Evolutionary conservation across 75 land plant species (phyloP), one percentile per base, ranked within the genome.

Genomic region (Larix kaempferi): DNA sequence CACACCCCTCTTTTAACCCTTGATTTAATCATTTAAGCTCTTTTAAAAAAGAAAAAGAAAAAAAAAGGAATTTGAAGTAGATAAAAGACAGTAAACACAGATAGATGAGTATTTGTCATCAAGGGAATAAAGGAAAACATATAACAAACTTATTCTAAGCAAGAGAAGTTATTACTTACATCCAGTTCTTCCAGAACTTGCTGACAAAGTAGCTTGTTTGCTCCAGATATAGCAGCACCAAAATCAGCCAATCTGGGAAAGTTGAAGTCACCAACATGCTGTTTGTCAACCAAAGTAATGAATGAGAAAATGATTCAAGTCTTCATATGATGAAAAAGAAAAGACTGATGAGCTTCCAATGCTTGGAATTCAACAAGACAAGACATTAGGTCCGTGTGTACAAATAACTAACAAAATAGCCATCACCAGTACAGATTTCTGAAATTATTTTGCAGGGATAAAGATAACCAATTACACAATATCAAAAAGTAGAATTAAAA

Each of bases 211-310:
- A 86, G 82, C 83, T 91, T 95, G 79, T 93, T 95, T 59, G 91
- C 96, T 39, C 94, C 93, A 61, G 96, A 94, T 67, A 95, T 88
- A 64, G 98, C 98, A 79, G 98, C 89, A 57, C 98, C 96, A 87
- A 95, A 95, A 86, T 95, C 98, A 14, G 98, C 98, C 83, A 95
- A 78, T 73, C 93, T 90, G 49, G 96, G 86, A 77, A 80, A 95
- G 75, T 83, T 93, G 78, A 95, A 92, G 41, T 72, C 33, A 29
- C 33, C 33, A 29, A 29, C 1, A 29, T 29, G 33, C 54, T 74
- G 75, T 37, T 37, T 41, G 23, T 41, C 39, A 69, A 39, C 52
- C 22, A 41, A 12, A 69, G 21, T n/a, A 39, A 69, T 37, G 25
- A 69, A 69, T 69, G 21, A 39, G 49, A n/a, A 3, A 37, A 62